These are phyloP conservation scores for Chiua virens DNA, from an alignment of 768 basidiomycete genomes.

Conservation along the genomic window DNA sequence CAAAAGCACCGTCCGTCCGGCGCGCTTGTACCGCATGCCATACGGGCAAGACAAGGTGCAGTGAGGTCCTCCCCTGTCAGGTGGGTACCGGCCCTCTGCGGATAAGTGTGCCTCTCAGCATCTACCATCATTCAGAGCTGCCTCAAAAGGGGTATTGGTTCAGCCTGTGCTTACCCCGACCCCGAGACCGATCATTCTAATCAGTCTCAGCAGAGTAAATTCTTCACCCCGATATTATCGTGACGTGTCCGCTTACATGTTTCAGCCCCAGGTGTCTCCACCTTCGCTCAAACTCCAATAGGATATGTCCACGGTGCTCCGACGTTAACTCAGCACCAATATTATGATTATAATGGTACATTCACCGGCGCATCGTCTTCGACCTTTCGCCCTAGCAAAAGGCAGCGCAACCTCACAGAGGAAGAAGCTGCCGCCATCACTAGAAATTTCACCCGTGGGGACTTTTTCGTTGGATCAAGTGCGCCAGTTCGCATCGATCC, in stretches of 20 bases:
- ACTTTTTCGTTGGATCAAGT: conserved; percentile 79
- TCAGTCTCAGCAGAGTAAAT: conserved; percentile 31
- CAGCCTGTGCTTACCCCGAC: conserved; percentile 74
- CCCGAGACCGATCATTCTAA: conserved; percentile 57
- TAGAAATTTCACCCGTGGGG: conserved; percentile 76
- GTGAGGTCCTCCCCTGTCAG: conserved; percentile 81
- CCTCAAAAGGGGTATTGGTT: conserved; percentile 74
- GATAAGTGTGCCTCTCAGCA: conserved; percentile 5
- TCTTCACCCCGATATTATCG: conserved; percentile 1
- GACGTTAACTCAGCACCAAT: conserved; percentile 56
- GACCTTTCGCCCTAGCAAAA: conserved; percentile 78
- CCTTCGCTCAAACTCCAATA: conserved; percentile 39
- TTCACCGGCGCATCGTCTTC: conserved; percentile 70
- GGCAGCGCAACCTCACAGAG: conserved; percentile 77
- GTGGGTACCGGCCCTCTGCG: conserved; percentile 34
- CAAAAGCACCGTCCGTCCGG: conserved; percentile 79
- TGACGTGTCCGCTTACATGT: conserved; percentile 5
- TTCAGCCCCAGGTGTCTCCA: conserved; percentile 35
- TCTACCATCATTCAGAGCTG: conserved; percentile 55
- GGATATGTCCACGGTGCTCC: conserved; percentile 40
- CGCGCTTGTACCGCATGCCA: conserved; percentile 82
- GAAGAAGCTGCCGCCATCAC: conserved; percentile 84
- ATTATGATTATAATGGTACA: conserved; percentile 75
- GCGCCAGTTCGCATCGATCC: conserved; percentile 84
- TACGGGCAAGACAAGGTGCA: conserved; percentile 80